Conservation (phyloP, 352 stramenopile species). For the Phytophthora pisi region DNA sequence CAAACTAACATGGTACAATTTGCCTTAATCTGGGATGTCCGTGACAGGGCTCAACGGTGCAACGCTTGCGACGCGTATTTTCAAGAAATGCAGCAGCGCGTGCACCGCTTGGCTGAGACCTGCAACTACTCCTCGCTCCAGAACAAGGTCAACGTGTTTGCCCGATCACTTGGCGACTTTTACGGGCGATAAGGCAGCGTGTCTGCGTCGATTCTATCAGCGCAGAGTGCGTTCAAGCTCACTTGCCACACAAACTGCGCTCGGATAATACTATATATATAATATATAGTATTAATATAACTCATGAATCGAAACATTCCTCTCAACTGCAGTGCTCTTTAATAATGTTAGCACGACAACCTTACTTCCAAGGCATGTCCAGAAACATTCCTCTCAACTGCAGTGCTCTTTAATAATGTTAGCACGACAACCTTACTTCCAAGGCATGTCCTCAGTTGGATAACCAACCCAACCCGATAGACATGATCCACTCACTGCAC, state of each 20-base stretch:
- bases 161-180: slow-evolving; percentile 49
- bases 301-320: too few relatives aligned
- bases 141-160: slow-evolving; percentile 54
- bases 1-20: background rate
- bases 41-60: slow-evolving; percentile 57
- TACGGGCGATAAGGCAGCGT: slow-evolving; percentile 27
- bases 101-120: slow-evolving; percentile 42
- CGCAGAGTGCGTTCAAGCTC: too few relatives aligned
- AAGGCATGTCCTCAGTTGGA: background rate
- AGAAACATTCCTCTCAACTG: too few relatives aligned
- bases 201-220: background rate
- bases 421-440: too few relatives aligned
- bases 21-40: too few relatives aligned
- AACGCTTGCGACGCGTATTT: slow-evolving; percentile 68
- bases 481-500: background rate
- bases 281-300: too few relatives aligned
- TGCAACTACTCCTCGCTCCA: slow-evolving; percentile 44
- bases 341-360: too few relatives aligned
- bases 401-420: too few relatives aligned
- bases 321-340: too few relatives aligned
- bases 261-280: too few relatives aligned
- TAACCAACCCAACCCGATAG: too few relatives aligned
- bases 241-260: background rate
- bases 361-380: too few relatives aligned
- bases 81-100: slow-evolving; percentile 62